phyloP scores from a whole-genome alignment of 2,329 filamentous ascomycete species.

The Canariomyces notabilis region DNA sequence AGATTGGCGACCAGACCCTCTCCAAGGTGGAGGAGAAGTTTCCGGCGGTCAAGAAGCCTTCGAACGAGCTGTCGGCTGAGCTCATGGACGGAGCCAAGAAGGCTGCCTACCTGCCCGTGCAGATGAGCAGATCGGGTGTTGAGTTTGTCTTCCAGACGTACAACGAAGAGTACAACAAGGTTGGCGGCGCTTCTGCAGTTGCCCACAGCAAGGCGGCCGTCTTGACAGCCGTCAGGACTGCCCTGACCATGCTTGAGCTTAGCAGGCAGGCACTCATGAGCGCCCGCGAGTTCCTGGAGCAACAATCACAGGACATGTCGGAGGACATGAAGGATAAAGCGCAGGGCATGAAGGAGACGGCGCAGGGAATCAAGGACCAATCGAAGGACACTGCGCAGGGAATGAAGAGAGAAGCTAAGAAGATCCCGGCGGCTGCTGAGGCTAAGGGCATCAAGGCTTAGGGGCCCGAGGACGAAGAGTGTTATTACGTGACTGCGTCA shows the following conservation, averaged over 20 bases:
- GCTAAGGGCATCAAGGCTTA: not conserved
- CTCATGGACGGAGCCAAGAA: conserved; percentile 60
- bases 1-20: conserved; percentile 68
- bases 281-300: not conserved
- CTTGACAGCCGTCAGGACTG: conserved; percentile 44
- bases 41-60: conserved; percentile 71
- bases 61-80: conserved; percentile 44
- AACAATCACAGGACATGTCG: too few species aligned
- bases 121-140: conserved; percentile 7
- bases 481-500: not conserved
- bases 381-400: too few species aligned
- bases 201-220: conserved; percentile 65
- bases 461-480: not conserved
- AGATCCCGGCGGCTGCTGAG: not conserved
- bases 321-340: too few species aligned
- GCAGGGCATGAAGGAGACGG: too few species aligned
- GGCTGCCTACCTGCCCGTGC: conserved; percentile 56
- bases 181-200: conserved; percentile 58
- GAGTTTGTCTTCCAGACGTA: conserved; percentile 57
- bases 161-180: conserved; percentile 56
- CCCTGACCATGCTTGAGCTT: not conserved
- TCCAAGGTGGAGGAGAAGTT: conserved; percentile 64
- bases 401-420: not conserved
- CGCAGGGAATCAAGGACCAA: too few species aligned
- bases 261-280: not conserved